Evolutionary conservation across 2,329 filamentous ascomycete genomes (phyloP), one percentile per base, ranked within the genome.

Genomic region (Monilinia polystroma): DNA sequence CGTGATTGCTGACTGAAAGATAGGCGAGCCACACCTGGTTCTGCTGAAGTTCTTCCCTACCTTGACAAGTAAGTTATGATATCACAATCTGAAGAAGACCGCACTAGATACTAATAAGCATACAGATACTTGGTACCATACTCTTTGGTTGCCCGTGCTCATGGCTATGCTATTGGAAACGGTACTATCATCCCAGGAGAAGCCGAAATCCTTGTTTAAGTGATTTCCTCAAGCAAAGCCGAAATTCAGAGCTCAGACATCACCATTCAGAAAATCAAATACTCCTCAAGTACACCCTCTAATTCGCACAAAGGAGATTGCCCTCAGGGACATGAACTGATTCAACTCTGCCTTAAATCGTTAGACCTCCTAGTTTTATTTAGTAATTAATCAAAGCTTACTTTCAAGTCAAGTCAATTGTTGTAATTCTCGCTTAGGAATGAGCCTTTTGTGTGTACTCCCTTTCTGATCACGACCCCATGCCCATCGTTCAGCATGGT

Each of bases 81-180:
- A 43, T 32, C 2, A 35, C 14, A 6, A 26, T 10, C 3, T 14
- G 12, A 11, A 26, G 3, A 52, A 47, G n/a, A n/a, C 11, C 4
- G 14, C 16, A 47, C 5, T 20, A 20, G 23, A 54, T 59, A 20
- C 63, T 68, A 43, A 71, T 60, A 14, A 23, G 14, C 58, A 20
- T 51, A 67, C 69, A 76, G 74, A 56, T 90, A 88, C 73, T 80
- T 85, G 74, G 88, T 89, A 2, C 84, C 82, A 38, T 91, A 90
- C 75, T 87, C 86, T 1, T 82, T 84, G 74, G 75, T 90, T 63
- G 87, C 88, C 29, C 79, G 88, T 64, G 83, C 80, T 7, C 88
- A 91, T 74, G 83, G 80, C 5, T 84, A 83, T 14, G 86, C 88
- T 5, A 79, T 89, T 52, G 72, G 80, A 65, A 87, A 87, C 58